Evolutionary conservation across 2,329 filamentous ascomycete genomes (phyloP).

Genomic region (Fusarium begoniae): DNA sequence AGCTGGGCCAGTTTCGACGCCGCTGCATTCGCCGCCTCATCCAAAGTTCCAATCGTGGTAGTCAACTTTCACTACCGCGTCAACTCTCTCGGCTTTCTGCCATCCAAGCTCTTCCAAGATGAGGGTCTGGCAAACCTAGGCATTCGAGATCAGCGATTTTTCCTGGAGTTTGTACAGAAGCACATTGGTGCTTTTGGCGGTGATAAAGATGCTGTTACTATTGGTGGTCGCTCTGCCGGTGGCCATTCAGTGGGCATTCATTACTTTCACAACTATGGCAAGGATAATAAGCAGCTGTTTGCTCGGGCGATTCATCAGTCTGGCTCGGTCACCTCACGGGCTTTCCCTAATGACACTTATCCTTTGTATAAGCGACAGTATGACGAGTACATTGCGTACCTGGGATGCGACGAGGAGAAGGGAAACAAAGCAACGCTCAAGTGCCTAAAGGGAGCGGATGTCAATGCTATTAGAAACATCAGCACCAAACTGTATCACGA

Average conservation of each 20-base stretch:
- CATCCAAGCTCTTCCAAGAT: slow-evolving; percentile 52
- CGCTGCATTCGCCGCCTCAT: slow-evolving; percentile 45
- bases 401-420: slow-evolving; percentile 42
- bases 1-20: slow-evolving; percentile 49
- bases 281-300: slow-evolving; percentile 44
- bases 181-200: slow-evolving; percentile 64
- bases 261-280: slow-evolving; percentile 51
- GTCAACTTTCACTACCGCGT: slow-evolving; percentile 56
- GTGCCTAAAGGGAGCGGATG: slow-evolving; percentile 51
- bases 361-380: slow-evolving; percentile 48
- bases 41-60: slow-evolving; percentile 52
- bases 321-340: slow-evolving; percentile 49
- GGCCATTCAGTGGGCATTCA: slow-evolving; percentile 51
- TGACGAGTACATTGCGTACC: slow-evolving; percentile 40
- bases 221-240: slow-evolving; percentile 65
- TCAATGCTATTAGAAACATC: slow-evolving; percentile 48
- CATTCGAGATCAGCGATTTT: slow-evolving; percentile 61
- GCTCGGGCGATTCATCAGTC: slow-evolving; percentile 49
- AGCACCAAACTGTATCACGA: slow-evolving; percentile 51
- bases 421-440: slow-evolving; percentile 47
- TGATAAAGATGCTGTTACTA: slow-evolving; percentile 60
- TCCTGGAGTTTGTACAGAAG: slow-evolving; percentile 62
- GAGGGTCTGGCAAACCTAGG: slow-evolving; percentile 59
- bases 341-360: slow-evolving; percentile 48
- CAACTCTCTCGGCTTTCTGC: slow-evolving; percentile 53